Base-by-base conservation (phyloP, 352 stramenopile genomes). In the Globisporangium yorkense region DNA sequence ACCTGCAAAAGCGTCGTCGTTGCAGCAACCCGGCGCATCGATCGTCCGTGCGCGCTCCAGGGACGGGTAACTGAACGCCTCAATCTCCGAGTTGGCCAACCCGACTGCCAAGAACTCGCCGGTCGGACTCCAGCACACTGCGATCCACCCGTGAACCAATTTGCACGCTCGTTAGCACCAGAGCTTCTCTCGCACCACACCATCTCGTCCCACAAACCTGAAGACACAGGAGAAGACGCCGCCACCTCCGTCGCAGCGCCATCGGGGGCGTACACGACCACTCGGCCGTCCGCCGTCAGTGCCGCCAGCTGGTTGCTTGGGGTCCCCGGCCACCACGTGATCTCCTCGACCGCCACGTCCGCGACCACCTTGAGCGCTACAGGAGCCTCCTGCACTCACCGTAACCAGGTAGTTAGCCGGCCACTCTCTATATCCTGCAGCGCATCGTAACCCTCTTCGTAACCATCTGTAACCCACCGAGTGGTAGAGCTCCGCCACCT, bases 401-500 rank as follows among this genome's bases (percentile, higher is more conserved):
- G 46, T 40, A 56, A 58, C 27, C 24, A 52, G 15, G 2, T 8
- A 37, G 40, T n/a, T 45, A 12, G 37, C 21, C 15, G 24, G 40
- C 29, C 6, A 47, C 21, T 57, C 21, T 8, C 43, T 35, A n/a
- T 27, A 27, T 27, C 6, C 9, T 37, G 9, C 33, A 62, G 9
- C 2, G 18, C 31, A 48, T 27, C 18, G n/a, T 47, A 47, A 47
- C 18, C 43, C 5, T 20, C 40, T 6, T 16, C 13, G 40, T 45
- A 16, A 45, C 13, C 43, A 21, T 7, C 16, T 18, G 37, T 43
- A 47, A 47, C 43, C 16, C 43, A 88, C 77, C 75, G 66, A 70
- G n/a, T 74, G 57, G 10, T 74, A 33, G 54, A 88, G 71, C 40
- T 70, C 67, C 5, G 77, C 75, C 18, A 87, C 71, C 66, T 90